Conservation (phyloP, 139 green algal genomes). For the Bryopsis sp. region DNA sequence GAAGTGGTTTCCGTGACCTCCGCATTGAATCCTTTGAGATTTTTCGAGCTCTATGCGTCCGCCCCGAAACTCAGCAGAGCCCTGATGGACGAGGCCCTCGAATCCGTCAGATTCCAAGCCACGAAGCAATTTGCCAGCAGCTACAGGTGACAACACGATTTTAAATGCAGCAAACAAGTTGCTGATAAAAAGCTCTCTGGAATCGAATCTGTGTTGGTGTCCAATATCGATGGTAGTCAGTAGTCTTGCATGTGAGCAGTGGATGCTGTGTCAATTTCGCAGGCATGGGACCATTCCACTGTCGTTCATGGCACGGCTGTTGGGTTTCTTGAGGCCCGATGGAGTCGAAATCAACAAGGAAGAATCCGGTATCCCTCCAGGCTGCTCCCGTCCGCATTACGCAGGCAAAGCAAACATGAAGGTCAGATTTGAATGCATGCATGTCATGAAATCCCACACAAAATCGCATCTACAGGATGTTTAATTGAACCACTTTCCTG, state of each 20-base stretch:
- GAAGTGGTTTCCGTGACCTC: background rate
- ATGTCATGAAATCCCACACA: no score
- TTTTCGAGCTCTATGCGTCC: conserved; percentile 62
- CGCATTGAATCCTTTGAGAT: conserved; percentile 16
- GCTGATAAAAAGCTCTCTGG: background rate
- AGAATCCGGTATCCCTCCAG: conserved; percentile 5
- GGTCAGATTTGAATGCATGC: conserved; percentile 11
- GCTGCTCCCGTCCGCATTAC: background rate
- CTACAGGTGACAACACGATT: background rate
- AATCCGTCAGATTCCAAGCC: conserved; percentile 16
- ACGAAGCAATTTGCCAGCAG: conserved; percentile 8
- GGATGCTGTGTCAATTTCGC: background rate
- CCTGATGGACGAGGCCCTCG: conserved; percentile 51
- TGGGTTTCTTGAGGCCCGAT: conserved; percentile 3
- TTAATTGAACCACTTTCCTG: background rate
- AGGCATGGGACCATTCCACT: conserved; percentile 1
- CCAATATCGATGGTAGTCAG: background rate
- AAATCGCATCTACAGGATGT: no score
- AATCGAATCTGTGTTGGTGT: background rate
- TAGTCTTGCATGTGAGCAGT: background rate
- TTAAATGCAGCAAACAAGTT: background rate
- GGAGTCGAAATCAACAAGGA: background rate
- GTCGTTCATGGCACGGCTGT: background rate
- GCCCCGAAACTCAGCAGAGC: conserved; percentile 53
- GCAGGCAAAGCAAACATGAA: background rate